Base-by-base conservation (phyloP, 306 rosid genomes). In the Trichosanthes truncata region DNA sequence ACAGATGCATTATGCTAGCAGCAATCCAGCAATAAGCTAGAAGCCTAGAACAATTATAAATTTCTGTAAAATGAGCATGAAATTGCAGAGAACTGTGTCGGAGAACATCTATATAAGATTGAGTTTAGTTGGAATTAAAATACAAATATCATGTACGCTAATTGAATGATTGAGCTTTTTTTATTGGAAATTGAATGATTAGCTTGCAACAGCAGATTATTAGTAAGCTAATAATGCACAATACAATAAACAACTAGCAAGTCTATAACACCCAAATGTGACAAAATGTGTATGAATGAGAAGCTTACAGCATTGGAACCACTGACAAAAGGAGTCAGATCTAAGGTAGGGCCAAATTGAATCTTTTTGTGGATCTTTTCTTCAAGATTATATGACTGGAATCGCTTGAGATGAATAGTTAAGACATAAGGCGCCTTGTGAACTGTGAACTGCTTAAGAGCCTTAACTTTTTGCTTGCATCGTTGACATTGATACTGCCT, bases 381-480 rank as follows among this genome's bases (percentile, higher is more conserved):
- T 41, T 87, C 91, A 49, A 95, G 91, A 82, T 93, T 90, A 74
- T 88, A 88, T 0, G 96, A 89, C 57, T 89, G 89, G 76, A 95
- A 96, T 79, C 99, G 86, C 89, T 96, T 96, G 59, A 96, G 84
- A 84, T 96, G 99, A 62, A 96, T 85, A 29, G 93, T 80, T 62
- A 96, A 92, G 33, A 96, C 99, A 84, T 87, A 87, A 18, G 99
- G 99, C 41, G 99, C 93, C 92, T 96, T 90, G 84, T 90, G 89
- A 78, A 96, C 84, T 26, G 99, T 93, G 35, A 96, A 91, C 86
- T 91, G 96, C 82, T 96, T 96, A 65, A 76, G 83, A 85, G 99
- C 99, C 83, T 80, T 86, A 68, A 96, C 99, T 90, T 96, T 96
- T 80, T 96, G 94, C 80, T 96, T 96, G 93, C 99, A 96, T 77